Percentiles rank a stretch among this genome's conserved stretches.
These are phyloP conservation scores for Phytophthora sp. DNA, from an alignment of 352 stramenopile genomes.

Conservation along the genomic window DNA sequence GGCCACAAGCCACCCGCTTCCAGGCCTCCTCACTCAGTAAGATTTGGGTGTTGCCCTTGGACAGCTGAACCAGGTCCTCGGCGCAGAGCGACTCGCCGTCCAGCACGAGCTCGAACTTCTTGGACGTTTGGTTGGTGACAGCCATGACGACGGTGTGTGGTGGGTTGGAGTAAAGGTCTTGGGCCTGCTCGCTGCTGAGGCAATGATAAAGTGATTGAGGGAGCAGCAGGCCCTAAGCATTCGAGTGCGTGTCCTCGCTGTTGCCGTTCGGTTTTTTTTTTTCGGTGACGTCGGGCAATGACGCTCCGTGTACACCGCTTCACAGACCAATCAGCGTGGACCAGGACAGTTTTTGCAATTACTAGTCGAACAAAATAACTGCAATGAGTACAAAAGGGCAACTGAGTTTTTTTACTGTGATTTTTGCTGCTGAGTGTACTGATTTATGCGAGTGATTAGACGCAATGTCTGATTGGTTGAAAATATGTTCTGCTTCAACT, in stretches of 20 bases:
- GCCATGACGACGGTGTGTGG: conserved; percentile 14
- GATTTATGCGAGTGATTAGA: conserved; percentile 35
- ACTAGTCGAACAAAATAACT: background rate
- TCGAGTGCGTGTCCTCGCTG: conserved; percentile 16
- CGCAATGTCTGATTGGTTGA: conserved; percentile 19
- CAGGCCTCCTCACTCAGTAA: conserved; percentile 70
- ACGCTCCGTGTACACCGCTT: conserved; percentile 22
- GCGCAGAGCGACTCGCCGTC: conserved; percentile 73
- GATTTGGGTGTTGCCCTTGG: conserved; percentile 63
- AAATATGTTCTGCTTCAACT: conserved; percentile 17
- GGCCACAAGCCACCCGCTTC: conserved; percentile 72
- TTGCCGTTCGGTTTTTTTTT: conserved; percentile 17
- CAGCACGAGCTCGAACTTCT: conserved; percentile 47
- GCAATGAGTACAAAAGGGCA: conserved; percentile 24
- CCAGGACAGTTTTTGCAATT: background rate
- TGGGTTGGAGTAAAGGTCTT: no score
- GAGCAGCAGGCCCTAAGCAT: conserved; percentile 16
- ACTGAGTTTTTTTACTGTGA: background rate
- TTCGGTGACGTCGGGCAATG: conserved; percentile 22
- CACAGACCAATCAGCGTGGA: conserved; percentile 12
- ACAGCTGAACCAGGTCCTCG: conserved; percentile 77
- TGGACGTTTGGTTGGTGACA: conserved; percentile 6
- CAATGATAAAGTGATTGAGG: conserved; percentile 30
- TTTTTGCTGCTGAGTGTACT: conserved; percentile 1
- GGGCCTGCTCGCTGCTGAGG: conserved; percentile 26